Percentiles rank a stretch among this genome's conserved stretches.
Evolutionary conservation across 495 filamentous ascomycete species (phyloP).

Genomic region (Neurospora cerealis): DNA sequence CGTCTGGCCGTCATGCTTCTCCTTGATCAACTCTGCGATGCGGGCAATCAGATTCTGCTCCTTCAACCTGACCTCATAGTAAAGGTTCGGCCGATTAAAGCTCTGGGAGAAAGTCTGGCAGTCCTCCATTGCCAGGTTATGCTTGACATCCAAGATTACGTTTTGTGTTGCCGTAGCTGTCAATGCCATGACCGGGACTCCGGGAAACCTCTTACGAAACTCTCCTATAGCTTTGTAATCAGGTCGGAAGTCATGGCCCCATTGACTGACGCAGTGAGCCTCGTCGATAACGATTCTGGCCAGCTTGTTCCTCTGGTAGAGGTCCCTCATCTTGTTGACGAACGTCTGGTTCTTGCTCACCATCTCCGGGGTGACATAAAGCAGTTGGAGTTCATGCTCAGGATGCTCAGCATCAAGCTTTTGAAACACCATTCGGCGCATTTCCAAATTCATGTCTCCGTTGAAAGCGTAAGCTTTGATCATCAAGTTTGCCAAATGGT

Average conservation of each 20-base stretch:
- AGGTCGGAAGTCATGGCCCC: conserved; percentile 96
- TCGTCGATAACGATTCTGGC: conserved; percentile 95
- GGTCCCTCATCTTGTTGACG: conserved; percentile 45
- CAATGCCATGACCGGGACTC: conserved; percentile 83
- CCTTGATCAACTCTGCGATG: conserved; percentile 64
- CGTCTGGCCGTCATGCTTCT: conserved; percentile 54
- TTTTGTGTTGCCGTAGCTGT: conserved; percentile 92
- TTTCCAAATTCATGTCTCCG: conserved; percentile 50
- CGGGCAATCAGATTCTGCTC: conserved; percentile 43
- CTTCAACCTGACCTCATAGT: conserved; percentile 65
- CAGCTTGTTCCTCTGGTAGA: conserved; percentile 57
- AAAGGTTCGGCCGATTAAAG: conserved; percentile 89
- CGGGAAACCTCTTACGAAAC: conserved; percentile 55
- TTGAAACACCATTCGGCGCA: conserved; percentile 50
- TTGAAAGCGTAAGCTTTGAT: conserved; percentile 73
- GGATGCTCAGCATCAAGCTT: conserved; percentile 48
- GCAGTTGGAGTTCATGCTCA: conserved; percentile 63
- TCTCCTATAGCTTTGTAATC: conserved; percentile 85
- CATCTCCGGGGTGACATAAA: conserved; percentile 98
- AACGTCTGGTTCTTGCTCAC: conserved; percentile 65
- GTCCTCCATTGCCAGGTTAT: conserved; percentile 69
- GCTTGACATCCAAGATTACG: conserved; percentile 80
- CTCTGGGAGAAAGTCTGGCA: conserved; percentile 78
- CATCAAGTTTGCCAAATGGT: conserved; percentile 61
- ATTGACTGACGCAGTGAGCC: conserved; percentile 97